These are phyloP conservation scores for Linnemannia elongata DNA, from an alignment of 192 early-diverging fungal species.

Conservation along the genomic window DNA sequence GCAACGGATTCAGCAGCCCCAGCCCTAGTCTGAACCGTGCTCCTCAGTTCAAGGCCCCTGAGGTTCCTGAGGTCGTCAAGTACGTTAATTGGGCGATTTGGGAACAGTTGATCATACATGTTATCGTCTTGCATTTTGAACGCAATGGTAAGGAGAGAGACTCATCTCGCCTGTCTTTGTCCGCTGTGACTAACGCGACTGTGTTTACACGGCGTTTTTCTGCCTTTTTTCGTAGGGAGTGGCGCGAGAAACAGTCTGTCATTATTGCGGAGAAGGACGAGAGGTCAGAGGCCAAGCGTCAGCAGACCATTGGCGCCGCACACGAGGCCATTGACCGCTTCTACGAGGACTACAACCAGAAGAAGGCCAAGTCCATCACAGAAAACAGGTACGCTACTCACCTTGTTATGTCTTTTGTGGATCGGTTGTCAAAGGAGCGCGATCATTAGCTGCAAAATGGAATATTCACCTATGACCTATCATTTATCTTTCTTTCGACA, in stretches of 20 bases:
- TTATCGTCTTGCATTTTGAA: neutral
- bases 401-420: neutral
- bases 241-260: slow-evolving; percentile 73
- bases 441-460: neutral
- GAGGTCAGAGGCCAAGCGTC: slow-evolving; percentile 62
- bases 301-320: slow-evolving; percentile 72
- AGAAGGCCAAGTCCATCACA: slow-evolving; percentile 73
- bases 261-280: slow-evolving; percentile 73
- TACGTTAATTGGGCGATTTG: slow-evolving; percentile 5
- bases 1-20: slow-evolving; percentile 37
- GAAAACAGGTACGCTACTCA: slow-evolving; percentile 68
- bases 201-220: neutral
- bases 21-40: slow-evolving; percentile 24
- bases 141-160: neutral
- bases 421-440: neutral
- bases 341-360: slow-evolving; percentile 87
- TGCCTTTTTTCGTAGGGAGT: slow-evolving; percentile 59
- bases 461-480: neutral
- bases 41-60: slow-evolving; percentile 41
- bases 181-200: neutral
- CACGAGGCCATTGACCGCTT: slow-evolving; percentile 79
- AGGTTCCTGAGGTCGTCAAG: slow-evolving; percentile 50
- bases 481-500: neutral
- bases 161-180: neutral
- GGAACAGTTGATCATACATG: neutral